Conservation (phyloP, 805 yeast species). For the Wickerhamiella sergipiensis region DNA sequence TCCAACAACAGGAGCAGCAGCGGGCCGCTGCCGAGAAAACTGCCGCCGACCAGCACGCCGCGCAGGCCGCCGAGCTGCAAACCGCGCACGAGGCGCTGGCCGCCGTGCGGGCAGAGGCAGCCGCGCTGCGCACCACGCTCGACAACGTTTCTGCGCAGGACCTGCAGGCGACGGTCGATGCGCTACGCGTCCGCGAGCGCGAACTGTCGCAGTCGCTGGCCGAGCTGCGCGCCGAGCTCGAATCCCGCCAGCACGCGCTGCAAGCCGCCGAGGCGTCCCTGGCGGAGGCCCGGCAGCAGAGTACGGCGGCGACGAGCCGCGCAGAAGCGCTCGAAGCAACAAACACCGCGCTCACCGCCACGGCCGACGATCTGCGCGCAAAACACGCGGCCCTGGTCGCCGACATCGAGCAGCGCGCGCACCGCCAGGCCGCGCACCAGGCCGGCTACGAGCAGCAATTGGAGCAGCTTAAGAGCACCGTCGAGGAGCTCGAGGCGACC, state of each 20-base stretch:
- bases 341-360: not conserved
- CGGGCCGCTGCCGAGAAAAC: not conserved
- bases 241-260: too few species aligned
- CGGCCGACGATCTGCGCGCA: not conserved
- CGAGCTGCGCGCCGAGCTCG: conserved; percentile 1
- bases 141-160: conserved; percentile 1
- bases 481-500: not conserved
- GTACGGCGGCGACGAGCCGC: not conserved
- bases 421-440: not conserved
- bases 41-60: not conserved
- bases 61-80: not conserved
- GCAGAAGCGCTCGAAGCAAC: not conserved
- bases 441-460: not conserved
- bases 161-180: not conserved
- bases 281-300: not conserved
- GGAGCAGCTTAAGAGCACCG: not conserved
- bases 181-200: not conserved
- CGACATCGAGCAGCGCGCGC: not conserved
- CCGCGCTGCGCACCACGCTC: not conserved
- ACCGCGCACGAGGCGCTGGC: not conserved
- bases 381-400: not conserved
- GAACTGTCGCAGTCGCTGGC: not conserved
- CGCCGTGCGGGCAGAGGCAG: not conserved
- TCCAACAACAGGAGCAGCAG: not conserved
- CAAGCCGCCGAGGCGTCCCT: not conserved